Conservation (phyloP, 306 rosid species). For the Prosopis cineraria region DNA sequence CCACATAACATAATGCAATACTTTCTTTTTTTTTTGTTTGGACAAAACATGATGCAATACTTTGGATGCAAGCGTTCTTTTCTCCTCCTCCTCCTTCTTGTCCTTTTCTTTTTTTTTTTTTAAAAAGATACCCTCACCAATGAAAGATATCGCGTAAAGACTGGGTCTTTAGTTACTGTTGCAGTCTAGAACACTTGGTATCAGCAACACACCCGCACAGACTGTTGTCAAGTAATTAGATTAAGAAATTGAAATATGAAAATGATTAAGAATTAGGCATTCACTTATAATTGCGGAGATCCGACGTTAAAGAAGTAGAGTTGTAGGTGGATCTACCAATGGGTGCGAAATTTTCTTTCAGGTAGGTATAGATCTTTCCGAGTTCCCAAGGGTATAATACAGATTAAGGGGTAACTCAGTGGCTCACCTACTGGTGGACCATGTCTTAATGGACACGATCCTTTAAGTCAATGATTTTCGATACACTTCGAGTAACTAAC, state of each 20-base stretch:
- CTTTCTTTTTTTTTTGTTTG: no score
- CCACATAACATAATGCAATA: conserved; percentile 25
- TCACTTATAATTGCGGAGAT: conserved; percentile 2
- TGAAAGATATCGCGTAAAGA: no score
- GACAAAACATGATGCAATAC: no score
- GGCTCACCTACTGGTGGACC: conserved; percentile 37
- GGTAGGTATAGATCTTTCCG: conserved; percentile 11
- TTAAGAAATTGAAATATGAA: not conserved
- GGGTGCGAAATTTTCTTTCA: not conserved
- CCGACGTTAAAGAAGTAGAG: conserved; percentile 8
- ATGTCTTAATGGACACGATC: conserved; percentile 29
- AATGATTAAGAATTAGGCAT: not conserved
- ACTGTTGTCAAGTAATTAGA: not conserved
- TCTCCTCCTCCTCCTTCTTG: no score
- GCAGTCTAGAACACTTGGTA: no score
- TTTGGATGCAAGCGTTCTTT: conserved; percentile 37
- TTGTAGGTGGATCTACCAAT: not conserved
- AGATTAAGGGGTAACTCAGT: conserved; percentile 18
- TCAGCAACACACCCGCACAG: not conserved
- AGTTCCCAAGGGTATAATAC: conserved; percentile 5
- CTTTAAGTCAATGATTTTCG: conserved; percentile 37
- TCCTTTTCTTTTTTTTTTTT: no score
- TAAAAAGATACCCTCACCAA: no score
- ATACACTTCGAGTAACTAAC: conserved; percentile 39
- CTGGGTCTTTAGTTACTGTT: no score